phyloP scores from a whole-genome alignment of 1,284 basidiomycete species.

The Flammula alnicola region DNA sequence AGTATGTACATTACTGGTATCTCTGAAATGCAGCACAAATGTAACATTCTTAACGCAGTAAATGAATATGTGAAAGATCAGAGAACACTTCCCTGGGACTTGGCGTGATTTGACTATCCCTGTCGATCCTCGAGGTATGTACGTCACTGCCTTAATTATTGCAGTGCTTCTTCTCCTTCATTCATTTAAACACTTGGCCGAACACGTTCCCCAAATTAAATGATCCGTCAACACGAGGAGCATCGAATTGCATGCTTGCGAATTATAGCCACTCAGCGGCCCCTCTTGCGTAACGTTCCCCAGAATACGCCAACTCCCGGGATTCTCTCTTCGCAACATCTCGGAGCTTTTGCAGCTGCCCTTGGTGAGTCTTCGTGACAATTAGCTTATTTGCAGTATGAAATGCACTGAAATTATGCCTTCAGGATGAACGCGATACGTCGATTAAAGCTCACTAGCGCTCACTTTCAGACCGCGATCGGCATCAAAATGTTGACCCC shows the following conservation, averaged over 20 bases:
- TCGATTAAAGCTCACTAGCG: too few relatives aligned
- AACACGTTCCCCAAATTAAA: not conserved
- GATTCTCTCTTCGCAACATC: not conserved
- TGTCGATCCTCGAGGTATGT: not conserved
- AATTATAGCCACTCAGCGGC: too few relatives aligned
- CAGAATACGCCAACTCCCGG: not conserved
- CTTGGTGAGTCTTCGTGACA: too few relatives aligned
- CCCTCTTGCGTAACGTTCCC: not conserved
- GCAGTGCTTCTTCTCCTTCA: constrained; percentile 1
- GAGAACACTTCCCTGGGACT: not conserved
- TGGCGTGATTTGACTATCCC: not conserved
- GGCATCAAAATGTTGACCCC: too few relatives aligned
- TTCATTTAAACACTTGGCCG: not conserved
- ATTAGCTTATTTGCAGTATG: not conserved
- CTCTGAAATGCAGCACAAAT: not conserved
- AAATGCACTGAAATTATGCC: too few relatives aligned
- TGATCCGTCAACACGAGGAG: not conserved
- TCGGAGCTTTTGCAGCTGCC: not conserved
- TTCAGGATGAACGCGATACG: too few relatives aligned
- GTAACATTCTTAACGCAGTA: not conserved
- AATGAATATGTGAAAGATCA: not conserved
- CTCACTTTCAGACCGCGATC: too few relatives aligned
- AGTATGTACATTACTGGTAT: not conserved
- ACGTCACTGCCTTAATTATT: constrained; percentile 1
- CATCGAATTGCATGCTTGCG: not conserved